Base-by-base conservation (phyloP, 1,284 basidiomycete species). In the Microbotryum lychnidis-dioicae region DNA sequence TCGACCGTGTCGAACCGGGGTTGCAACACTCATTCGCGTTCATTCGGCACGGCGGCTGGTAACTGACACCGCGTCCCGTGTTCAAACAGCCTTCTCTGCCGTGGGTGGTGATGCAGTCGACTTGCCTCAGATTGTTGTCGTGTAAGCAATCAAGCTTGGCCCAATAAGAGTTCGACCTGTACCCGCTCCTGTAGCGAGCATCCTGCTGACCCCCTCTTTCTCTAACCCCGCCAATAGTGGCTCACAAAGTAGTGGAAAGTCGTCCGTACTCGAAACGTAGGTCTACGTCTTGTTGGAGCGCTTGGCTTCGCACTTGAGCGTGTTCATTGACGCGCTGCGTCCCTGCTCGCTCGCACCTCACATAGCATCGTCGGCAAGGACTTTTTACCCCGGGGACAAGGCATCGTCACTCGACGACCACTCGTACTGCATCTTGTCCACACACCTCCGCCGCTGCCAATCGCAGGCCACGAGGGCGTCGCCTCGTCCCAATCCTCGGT, bases 351-450 rank as follows among this genome's bases (percentile, higher is more conserved):
- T 89, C 77, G 65, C 75, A 70, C 45, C 27, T 33, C 46, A 42
- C 49, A 23, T 57, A 92, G 89, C 53, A 94, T 97, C 71, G 93
- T 97, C 64, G 92, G 91, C 55, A 82, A 86, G 67, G 94, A 97
- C 78, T 98, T 98, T 75, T 84, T 98, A 54, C 94, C 94, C 23
- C 86, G 94, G 54, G 77, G 77, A 20, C 70, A 84, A 73, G 93
- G 93, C 56, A 98, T 98, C 69, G 92, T 98, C 56, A 98, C 94
- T 29, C 84, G 94, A 59, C 82, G 94, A 66, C 94, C 94, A 2
- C 86, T 98, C 60, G 85, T 97, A 45, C 85, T 97, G 20, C 94
- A 97, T 76, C 86, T 97, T 72, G 88, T 97, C 65, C 91, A 98
- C 77, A 67, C 60, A 6, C 57, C 67, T 61, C 68, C 58, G 25